Base-by-base conservation (phyloP, 164 flowering plant genomes). In the Echeveria elegans region DNA sequence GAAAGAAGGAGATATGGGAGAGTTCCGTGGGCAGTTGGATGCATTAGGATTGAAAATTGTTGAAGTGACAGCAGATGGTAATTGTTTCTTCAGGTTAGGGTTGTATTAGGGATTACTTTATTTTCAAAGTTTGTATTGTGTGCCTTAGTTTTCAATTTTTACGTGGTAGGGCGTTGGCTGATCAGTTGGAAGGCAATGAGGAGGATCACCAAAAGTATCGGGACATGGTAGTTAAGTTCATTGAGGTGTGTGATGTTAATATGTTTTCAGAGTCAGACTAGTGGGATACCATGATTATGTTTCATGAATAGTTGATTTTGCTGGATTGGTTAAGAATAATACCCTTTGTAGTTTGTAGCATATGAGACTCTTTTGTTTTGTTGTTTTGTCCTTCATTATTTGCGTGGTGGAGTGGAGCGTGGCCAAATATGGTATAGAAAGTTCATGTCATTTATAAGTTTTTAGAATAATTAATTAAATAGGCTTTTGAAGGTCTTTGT, bases 41-140 rank as follows among this genome's bases (percentile, higher is more conserved):
- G 79, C 75, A 0, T 69, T 88, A 74, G 96, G 94, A 31, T 77
- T 88, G 43, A 84, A 86, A 66, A 76, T 93, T 63, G 69, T 84
- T 43, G 77, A 86, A 76, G 87, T 93, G 45, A 86, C 90, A 69
- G 85, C 96, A 5, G 98, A 90, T 78, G 97, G 98, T 47, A 90
- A 93, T 74, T 93, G 98, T 73, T 84, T 93, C 69, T 93, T 93
- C 85, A 90, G 97, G 98, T 88, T 69, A 43, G 87, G 71, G 68
- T 48, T 65, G 9, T 43, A 67, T 50, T 66, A 43, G 16, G 45
- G 7, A 2, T 11, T 63, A 5, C 10, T 37, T 21, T 2, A 32
- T 18, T 36, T 40, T 7, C 10, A 34, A 15, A 34, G 21, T 29
- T 63, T 19, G 10, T 32, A 50, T n/a, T 5, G 64, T 61, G 21